Conservation (phyloP, 345 rosid genomes). For the Raphanus raphanistrum region DNA sequence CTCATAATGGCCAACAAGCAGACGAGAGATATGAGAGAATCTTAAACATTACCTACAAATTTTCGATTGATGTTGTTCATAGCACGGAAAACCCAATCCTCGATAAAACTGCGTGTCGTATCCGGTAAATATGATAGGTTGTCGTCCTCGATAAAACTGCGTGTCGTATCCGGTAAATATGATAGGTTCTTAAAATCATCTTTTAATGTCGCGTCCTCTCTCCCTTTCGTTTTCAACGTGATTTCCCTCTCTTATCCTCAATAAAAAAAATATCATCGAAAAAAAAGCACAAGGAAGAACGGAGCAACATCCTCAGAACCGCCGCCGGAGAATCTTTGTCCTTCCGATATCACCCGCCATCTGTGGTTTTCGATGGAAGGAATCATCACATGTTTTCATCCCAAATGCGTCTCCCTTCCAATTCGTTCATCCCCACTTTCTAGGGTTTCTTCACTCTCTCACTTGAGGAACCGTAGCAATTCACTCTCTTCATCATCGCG, state of each 20-base stretch:
- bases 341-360: no score
- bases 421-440: constrained; percentile 36
- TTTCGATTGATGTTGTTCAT: neutral
- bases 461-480: constrained; percentile 38
- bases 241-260: constrained; percentile 42
- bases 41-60: neutral
- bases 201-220: constrained; percentile 19
- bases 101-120: neutral
- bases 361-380: constrained; percentile 29
- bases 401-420: constrained; percentile 50
- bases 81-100: neutral
- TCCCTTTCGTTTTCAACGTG: constrained; percentile 40
- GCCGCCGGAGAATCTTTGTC: constrained; percentile 30
- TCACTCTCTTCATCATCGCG: constrained; percentile 36
- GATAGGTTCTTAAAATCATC: neutral
- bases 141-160: neutral
- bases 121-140: neutral
- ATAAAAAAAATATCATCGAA: constrained; percentile 23
- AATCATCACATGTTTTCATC: constrained; percentile 45
- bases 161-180: neutral
- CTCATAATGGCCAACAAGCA: constrained; percentile 15
- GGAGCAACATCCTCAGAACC: constrained; percentile 26
- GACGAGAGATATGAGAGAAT: constrained; percentile 15
- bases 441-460: constrained; percentile 42
- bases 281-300: neutral